Conservation (phyloP, 2,329 filamentous ascomycete genomes). For the Anthostomella pinea region DNA sequence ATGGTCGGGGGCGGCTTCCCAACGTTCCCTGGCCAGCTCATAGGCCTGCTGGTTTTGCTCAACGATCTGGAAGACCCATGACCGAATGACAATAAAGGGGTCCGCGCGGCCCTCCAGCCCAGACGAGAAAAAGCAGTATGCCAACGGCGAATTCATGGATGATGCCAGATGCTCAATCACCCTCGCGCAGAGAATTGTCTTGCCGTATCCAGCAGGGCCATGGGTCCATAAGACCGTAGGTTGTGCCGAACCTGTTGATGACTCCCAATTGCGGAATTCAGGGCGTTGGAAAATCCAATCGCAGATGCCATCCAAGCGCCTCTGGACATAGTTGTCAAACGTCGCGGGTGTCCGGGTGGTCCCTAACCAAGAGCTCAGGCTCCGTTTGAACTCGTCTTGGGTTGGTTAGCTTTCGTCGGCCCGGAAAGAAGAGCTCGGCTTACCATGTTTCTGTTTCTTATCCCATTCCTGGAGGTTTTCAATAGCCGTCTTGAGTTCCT, state of each 20-base stretch:
- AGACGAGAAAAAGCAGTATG: conserved; percentile 35
- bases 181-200: conserved; percentile 32
- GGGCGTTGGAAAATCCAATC: conserved; percentile 24
- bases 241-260: not conserved
- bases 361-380: conserved; percentile 1
- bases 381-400: not conserved
- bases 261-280: conserved; percentile 19
- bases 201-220: conserved; percentile 32
- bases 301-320: conserved; percentile 23
- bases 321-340: conserved; percentile 20
- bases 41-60: conserved; percentile 10
- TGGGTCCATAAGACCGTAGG: conserved; percentile 32
- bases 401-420: not conserved
- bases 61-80: conserved; percentile 30
- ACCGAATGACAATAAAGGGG: conserved; percentile 26
- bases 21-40: conserved; percentile 5
- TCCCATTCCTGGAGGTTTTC: too few species aligned
- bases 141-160: not conserved
- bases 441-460: not conserved
- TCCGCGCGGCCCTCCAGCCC: conserved; percentile 22
- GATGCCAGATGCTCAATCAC: conserved; percentile 24
- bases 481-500: too few species aligned
- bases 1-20: not conserved
- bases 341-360: not conserved
- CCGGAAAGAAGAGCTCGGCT: not conserved